Percentiles rank a stretch among this genome's conserved stretches.
These are phyloP conservation scores for Priceomyces medius DNA, from an alignment of 805 yeast species.

Conservation along the genomic window DNA sequence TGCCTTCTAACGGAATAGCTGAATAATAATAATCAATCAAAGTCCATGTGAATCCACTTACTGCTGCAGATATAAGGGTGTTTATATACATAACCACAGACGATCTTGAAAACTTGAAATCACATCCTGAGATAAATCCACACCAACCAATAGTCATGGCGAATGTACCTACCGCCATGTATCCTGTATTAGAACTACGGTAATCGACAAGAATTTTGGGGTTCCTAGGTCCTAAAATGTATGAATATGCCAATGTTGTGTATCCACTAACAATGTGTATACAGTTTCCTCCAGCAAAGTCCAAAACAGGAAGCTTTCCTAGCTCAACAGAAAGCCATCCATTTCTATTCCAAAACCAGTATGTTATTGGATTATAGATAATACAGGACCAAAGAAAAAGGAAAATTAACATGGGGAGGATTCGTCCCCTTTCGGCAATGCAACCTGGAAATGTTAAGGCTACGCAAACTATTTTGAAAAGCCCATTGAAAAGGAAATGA, in stretches of 20 bases:
- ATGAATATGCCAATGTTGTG: constrained; percentile 43
- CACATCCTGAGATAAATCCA: constrained; percentile 45
- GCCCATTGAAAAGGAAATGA: constrained; percentile 41
- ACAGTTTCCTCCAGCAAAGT: constrained; percentile 47
- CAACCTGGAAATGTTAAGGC: constrained; percentile 45
- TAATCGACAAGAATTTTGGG: constrained; percentile 37
- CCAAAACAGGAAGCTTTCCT: constrained; percentile 35
- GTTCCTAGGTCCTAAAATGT: constrained; percentile 42
- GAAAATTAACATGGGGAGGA: constrained; percentile 41
- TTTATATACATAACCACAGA: constrained; percentile 33
- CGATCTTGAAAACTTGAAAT: constrained; percentile 33
- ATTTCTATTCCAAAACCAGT: constrained; percentile 45
- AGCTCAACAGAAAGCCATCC: constrained; percentile 43
- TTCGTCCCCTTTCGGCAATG: constrained; percentile 43
- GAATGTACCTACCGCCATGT: constrained; percentile 33
- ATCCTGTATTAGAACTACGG: constrained; percentile 34
- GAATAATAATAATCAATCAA: constrained; percentile 40
- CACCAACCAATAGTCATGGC: constrained; percentile 39
- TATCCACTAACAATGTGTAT: constrained; percentile 48
- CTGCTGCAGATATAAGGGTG: constrained; percentile 32
- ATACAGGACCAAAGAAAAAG: constrained; percentile 39
- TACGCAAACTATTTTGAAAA: constrained; percentile 39
- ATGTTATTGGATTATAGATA: constrained; percentile 43
- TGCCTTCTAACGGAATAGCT: constrained; percentile 36
- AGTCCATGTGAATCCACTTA: constrained; percentile 38